Percentiles rank a stretch among this genome's conserved stretches.
These are phyloP conservation scores for Bothriochloa decipiens DNA, from an alignment of 176 grass and related monocot species.

Conservation along the genomic window DNA sequence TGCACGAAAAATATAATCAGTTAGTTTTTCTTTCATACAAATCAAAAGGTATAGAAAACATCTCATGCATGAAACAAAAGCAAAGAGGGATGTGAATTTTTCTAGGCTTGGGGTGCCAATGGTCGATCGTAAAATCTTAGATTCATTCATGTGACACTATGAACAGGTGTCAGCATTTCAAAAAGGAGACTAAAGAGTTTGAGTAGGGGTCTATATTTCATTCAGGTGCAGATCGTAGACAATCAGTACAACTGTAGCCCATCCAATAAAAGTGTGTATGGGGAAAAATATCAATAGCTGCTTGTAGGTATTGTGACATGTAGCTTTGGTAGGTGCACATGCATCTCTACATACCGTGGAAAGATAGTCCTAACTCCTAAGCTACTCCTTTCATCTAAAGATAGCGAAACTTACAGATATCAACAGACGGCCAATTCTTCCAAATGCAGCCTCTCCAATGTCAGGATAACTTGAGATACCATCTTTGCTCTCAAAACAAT, in stretches of 20 bases:
- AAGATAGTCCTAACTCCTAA: not conserved
- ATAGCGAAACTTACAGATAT: slow-evolving; percentile 66
- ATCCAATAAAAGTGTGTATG: not conserved
- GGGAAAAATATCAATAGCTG: not conserved
- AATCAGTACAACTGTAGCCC: not conserved
- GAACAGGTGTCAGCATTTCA: not conserved
- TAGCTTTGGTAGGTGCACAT: not conserved
- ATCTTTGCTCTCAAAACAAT: slow-evolving; percentile 92
- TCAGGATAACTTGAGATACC: slow-evolving; percentile 90
- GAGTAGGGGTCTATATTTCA: not conserved
- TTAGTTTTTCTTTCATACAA: slow-evolving; percentile 2
- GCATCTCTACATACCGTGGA: not conserved
- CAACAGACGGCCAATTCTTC: slow-evolving; percentile 74
- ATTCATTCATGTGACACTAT: not conserved
- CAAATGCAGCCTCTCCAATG: slow-evolving; percentile 96
- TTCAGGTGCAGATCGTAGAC: not conserved
- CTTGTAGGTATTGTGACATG: not conserved
- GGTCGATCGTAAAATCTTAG: not conserved
- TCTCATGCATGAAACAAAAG: not conserved
- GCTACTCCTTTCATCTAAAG: slow-evolving; percentile 12
- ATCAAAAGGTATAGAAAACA: slow-evolving; percentile 7
- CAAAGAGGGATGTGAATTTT: not conserved
- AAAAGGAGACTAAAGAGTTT: not conserved
- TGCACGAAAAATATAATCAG: slow-evolving; percentile 54
- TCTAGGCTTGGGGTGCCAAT: not conserved